phyloP scores from a whole-genome alignment of 306 rosid species.

The Rosa rugosa region DNA sequence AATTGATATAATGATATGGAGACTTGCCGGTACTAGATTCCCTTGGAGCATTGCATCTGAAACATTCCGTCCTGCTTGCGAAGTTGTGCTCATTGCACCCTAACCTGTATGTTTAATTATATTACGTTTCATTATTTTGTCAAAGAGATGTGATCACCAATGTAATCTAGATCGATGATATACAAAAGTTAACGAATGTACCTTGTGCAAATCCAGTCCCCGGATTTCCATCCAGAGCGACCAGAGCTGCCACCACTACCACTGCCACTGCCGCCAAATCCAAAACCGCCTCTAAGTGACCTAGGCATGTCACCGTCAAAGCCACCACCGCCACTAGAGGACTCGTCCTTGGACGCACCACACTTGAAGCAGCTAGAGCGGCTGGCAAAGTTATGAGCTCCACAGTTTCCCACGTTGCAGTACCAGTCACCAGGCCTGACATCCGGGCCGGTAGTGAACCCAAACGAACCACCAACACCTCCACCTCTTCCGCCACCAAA shows the following conservation, averaged over 20 bases:
- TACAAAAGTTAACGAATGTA: conserved; percentile 8
- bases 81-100: conserved; percentile 95
- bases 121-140: too few species aligned
- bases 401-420: conserved; percentile 73
- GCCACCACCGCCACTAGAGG: conserved; percentile 29
- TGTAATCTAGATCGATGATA: neutral
- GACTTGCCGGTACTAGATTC: conserved; percentile 50
- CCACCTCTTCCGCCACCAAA: conserved; percentile 39
- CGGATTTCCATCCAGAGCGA: conserved; percentile 87
- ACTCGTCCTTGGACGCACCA: conserved; percentile 72
- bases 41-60: conserved; percentile 81
- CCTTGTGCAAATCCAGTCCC: conserved; percentile 93
- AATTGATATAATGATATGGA: conserved; percentile 41
- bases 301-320: conserved; percentile 50
- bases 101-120: conserved; percentile 39
- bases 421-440: conserved; percentile 95
- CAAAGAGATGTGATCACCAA: too few species aligned
- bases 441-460: conserved; percentile 79
- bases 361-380: conserved; percentile 93
- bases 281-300: conserved; percentile 40
- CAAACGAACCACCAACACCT: conserved; percentile 48
- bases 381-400: conserved; percentile 91
- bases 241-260: conserved; percentile 36
- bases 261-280: conserved; percentile 31
- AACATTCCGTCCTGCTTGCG: conserved; percentile 79